Evolutionary conservation across 495 filamentous ascomycete genomes (phyloP), one percentile per base, ranked within the genome.

Genomic region (Letharia columbiana): DNA sequence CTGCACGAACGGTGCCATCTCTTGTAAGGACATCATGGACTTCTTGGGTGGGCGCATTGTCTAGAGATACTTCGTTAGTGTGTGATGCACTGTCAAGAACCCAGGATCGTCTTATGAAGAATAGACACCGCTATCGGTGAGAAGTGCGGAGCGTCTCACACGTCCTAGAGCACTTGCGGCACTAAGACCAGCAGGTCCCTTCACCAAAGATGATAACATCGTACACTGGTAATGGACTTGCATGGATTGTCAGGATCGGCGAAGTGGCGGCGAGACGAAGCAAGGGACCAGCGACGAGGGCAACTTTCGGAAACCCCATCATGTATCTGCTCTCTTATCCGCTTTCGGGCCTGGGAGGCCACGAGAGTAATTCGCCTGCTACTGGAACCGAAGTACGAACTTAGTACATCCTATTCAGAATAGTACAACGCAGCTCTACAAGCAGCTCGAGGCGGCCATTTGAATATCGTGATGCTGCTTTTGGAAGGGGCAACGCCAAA

Each of bases 111-210:
- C 77, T 86, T 86, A 64, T 83, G 81, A n/a, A n/a, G n/a, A n/a
- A 66, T 86, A 86, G 23, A 79, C 74, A 44, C 78, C 77, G 45
- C 79, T 82, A 70, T 86, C 83, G 68, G 85, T 81, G 60, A 86
- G 66, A 23, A 82, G 73, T 5, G 81, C 77, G 33, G 74, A 80
- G 9, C 83, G 75, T 8, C 78, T 77, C 15, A 85, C 83, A 10
- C 83, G 79, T 13, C 79, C 81, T 13, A 86, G 78, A 66, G 80
- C 82, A 68, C 83, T 86, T 35, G 82, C 67, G 13, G 79, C 77
- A 41, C 73, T 78, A 9, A 83, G 76, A 0, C 81, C 75, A 66
- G 73, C 76, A 66, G 73, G 75, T 8, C n/a, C 72, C 72, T 13
- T 73, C 76, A 20, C 78, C 76, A 31, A 78, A 66, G 41, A 79